These are phyloP conservation scores for Macroventuria anomochaeta DNA, from an alignment of 2,329 filamentous ascomycete species.

Conservation along the genomic window DNA sequence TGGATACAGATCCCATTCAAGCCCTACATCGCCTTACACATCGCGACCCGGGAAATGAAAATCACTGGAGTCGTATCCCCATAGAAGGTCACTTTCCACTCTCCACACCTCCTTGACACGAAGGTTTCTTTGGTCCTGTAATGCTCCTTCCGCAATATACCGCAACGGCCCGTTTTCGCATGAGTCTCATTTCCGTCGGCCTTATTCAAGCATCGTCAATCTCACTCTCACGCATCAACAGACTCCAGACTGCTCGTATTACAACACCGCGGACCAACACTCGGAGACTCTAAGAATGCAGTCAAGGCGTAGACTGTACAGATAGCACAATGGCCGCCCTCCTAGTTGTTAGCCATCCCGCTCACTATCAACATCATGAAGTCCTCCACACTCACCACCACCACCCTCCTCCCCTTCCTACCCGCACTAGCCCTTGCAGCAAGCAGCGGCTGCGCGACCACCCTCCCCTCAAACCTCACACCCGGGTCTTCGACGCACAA, in stretches of 20 bases:
- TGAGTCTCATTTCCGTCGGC: conserved; percentile 7
- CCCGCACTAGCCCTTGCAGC: conserved; percentile 7
- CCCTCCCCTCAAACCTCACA: conserved; percentile 17
- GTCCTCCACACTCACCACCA: background rate
- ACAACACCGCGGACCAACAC: background rate
- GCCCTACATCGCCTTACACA: too few species aligned
- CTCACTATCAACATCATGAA: background rate
- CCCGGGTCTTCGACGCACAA: conserved; percentile 29
- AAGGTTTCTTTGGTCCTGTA: too few species aligned
- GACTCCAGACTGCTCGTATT: background rate
- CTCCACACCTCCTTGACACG: too few species aligned
- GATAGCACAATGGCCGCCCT: background rate
- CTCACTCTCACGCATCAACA: background rate
- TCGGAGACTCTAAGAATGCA: background rate
- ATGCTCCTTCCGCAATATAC: background rate
- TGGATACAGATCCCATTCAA: too few species aligned
- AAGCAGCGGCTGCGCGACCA: conserved; percentile 24
- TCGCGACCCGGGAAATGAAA: too few species aligned
- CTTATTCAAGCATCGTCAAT: background rate
- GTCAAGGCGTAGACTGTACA: background rate
- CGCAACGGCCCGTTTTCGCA: conserved; percentile 1
- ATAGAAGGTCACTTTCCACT: too few species aligned
- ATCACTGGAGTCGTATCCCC: too few species aligned
- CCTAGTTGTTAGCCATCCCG: background rate
- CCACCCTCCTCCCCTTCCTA: background rate